phyloP scores from a whole-genome alignment of 2,329 filamentous ascomycete genomes.

The Talaromyces pinophilus region DNA sequence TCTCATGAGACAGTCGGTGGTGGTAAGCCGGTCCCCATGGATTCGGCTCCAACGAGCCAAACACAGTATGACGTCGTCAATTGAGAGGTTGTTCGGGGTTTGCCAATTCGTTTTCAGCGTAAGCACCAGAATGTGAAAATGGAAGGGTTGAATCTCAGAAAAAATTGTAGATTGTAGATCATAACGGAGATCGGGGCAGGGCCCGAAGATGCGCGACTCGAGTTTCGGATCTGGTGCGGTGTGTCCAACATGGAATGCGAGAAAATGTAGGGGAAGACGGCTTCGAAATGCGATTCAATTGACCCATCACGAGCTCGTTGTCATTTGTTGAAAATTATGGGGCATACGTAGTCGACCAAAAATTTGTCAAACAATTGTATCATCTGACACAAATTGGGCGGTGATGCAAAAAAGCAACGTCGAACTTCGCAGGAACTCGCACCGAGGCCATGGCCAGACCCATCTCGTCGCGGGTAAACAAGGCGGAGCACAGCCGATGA shows the following conservation, averaged over 20 bases:
- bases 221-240: neutral
- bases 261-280: neutral
- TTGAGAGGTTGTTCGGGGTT: neutral
- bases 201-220: neutral
- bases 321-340: slow-evolving; percentile 1
- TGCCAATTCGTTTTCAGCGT: neutral
- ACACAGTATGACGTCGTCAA: slow-evolving; percentile 11
- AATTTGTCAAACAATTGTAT: slow-evolving; percentile 5
- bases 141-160: slow-evolving; percentile 12
- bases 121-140: neutral
- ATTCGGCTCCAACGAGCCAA: slow-evolving; percentile 1
- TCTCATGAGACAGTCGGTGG: neutral
- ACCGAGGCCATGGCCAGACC: slow-evolving; percentile 3
- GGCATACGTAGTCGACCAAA: slow-evolving; percentile 6
- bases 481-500: slow-evolving; percentile 14
- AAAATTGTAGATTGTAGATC: slow-evolving; percentile 11
- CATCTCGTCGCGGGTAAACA: slow-evolving; percentile 11
- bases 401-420: neutral
- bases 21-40: neutral
- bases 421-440: neutral
- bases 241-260: slow-evolving; percentile 6
- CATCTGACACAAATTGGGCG: slow-evolving; percentile 13
- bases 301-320: slow-evolving; percentile 4
- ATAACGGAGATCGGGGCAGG: slow-evolving; percentile 3
- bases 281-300: neutral